phyloP scores from a whole-genome alignment of 257 asterid genomes.

The Capsicum rhomboideum region DNA sequence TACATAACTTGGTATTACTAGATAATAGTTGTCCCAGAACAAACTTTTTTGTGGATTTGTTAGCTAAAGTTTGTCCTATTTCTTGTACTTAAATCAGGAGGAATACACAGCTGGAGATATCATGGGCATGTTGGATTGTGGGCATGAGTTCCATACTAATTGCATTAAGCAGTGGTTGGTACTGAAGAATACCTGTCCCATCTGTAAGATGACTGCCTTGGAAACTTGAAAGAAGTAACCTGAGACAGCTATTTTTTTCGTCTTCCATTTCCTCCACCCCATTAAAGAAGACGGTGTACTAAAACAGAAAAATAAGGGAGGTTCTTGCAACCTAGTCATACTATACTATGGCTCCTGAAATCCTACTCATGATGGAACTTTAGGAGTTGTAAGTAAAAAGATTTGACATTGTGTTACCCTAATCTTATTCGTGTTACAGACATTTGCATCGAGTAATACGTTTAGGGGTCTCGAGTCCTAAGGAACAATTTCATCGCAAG shows the following conservation, averaged over 20 bases:
- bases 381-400: neutral
- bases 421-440: neutral
- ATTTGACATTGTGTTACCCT: neutral
- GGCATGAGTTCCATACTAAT: slow-evolving; percentile 70
- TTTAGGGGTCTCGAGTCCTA: neutral
- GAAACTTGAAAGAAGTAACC: slow-evolving; percentile 20
- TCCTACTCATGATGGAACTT: neutral
- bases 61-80: neutral
- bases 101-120: slow-evolving; percentile 52
- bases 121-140: slow-evolving; percentile 64
- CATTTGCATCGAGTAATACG: neutral
- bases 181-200: slow-evolving; percentile 78
- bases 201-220: slow-evolving; percentile 77
- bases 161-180: slow-evolving; percentile 86
- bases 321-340: neutral
- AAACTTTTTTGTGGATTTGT: neutral
- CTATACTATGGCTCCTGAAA: neutral
- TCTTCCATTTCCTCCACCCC: neutral
- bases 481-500: neutral
- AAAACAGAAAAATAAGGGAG: neutral
- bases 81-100: slow-evolving; percentile 38
- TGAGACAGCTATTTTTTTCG: neutral
- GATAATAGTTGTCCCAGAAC: neutral
- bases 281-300: neutral
- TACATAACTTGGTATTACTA: neutral